Conservation (phyloP, 164 flowering plant genomes). For the Tetrastigma voinierianum region DNA sequence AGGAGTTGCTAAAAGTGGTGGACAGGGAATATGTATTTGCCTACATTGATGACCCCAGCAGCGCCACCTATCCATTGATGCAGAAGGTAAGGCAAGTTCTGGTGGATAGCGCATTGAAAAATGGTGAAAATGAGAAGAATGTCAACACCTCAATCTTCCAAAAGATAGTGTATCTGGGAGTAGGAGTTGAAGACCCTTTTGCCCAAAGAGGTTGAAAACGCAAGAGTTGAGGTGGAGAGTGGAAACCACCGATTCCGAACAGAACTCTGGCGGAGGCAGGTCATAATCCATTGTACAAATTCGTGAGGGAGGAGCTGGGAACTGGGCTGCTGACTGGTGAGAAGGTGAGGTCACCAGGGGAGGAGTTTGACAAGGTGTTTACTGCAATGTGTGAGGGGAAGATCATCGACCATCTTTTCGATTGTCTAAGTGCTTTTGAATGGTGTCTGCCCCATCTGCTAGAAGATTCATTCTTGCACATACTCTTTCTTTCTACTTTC, state of each 20-base stretch:
- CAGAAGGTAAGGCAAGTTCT: conserved; percentile 19
- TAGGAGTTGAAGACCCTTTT: conserved; percentile 13
- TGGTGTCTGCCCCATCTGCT: conserved; percentile 5
- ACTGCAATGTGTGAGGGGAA: conserved; percentile 17
- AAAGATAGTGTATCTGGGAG: conserved; percentile 10
- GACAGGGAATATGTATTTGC: conserved; percentile 14
- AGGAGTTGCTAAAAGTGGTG: conserved; percentile 13
- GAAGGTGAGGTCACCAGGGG: conserved; percentile 15
- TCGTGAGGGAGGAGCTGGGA: conserved; percentile 17
- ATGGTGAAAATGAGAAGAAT: conserved; percentile 3
- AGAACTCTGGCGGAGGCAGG: conserved; percentile 13
- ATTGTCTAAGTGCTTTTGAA: conserved; percentile 10
- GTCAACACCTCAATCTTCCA: conserved; percentile 6
- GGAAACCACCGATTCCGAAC: conserved; percentile 7
- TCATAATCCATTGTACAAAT: conserved; percentile 18
- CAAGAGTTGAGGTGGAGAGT: conserved; percentile 3
- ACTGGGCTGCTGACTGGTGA: conserved; percentile 16
- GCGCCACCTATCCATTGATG: conserved; percentile 17
- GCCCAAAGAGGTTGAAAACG: conserved; percentile 14
- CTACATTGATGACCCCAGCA: conserved; percentile 20
- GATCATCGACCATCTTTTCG: conserved; percentile 12
- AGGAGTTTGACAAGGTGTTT: conserved; percentile 19
- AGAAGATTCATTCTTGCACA: no score
- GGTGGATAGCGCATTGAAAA: conserved; percentile 11
- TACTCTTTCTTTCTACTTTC: no score